These are phyloP conservation scores for Coelastrella sp. DNA, from an alignment of 139 green algal genomes.

Conservation along the genomic window DNA sequence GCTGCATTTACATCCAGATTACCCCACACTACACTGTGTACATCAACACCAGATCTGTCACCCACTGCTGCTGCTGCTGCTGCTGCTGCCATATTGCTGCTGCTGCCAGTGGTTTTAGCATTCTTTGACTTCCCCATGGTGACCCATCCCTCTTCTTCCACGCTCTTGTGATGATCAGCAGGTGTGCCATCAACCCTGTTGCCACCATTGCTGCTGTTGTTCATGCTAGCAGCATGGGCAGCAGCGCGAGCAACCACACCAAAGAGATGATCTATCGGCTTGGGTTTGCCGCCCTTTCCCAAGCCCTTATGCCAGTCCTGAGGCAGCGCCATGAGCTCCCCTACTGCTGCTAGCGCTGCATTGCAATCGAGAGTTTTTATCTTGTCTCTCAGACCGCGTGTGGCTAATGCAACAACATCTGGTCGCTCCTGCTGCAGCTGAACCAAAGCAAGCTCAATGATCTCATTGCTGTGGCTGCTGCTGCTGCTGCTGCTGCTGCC, in stretches of 20 bases:
- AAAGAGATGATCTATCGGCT: background rate
- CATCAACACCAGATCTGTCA: too few species aligned
- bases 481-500: background rate
- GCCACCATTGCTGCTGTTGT: background rate
- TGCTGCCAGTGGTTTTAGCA: too few species aligned
- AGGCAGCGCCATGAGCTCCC: background rate
- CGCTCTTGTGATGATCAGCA: too few species aligned
- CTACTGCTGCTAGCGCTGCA: slow-evolving; percentile 8
- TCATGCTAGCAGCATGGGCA: background rate
- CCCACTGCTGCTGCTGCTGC: too few species aligned
- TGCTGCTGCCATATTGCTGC: too few species aligned
- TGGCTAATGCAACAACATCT: background rate
- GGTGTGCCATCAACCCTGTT: too few species aligned
- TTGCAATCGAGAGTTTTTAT: background rate
- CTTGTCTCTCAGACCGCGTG: background rate
- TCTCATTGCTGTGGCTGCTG: background rate
- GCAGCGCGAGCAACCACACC: background rate
- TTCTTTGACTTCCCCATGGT: too few species aligned
- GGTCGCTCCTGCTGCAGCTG: background rate
- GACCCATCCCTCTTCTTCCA: too few species aligned
- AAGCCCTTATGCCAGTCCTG: background rate
- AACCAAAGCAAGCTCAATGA: background rate
- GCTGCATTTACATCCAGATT: background rate
- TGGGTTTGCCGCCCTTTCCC: background rate
- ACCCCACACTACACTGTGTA: too few species aligned